Base-by-base conservation (phyloP, 2,329 filamentous ascomycete species). In the Alternaria tenuissima region DNA sequence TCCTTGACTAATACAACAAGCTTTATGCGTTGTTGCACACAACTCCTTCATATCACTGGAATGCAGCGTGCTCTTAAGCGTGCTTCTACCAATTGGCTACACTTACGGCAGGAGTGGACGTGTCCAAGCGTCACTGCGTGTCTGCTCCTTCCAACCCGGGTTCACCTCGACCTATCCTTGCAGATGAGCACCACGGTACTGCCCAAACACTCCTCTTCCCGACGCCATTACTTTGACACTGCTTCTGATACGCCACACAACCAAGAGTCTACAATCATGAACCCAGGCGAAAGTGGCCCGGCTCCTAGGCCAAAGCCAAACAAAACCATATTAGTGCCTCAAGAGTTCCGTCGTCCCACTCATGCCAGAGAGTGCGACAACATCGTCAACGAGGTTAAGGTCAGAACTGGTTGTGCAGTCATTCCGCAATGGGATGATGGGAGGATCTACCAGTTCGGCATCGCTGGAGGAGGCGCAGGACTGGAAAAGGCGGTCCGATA, bases 401-500 rank as follows among this genome's bases (percentile, higher is more conserved):
- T 46, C 4, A 62, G 69, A 3, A 69, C 68, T 2, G 66, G 62
- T 5, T 72, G 72, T 30, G 55, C 61, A 4, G 58, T 77, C 4
- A 43, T 66, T 4, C 65, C 67, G 3, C 49, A 57, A 14, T 63
- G 63, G 51, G 56, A 65, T 3, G 9, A 60, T 2, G 55, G 57
- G 7, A 53, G 54, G 5, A 66, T 74, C 18, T 59, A 41, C 5
- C 55, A 53, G 16, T 78, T 78, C 49, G 67, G 71, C 5, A 57
- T 77, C 4, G 71, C 61, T 39, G 71, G 73, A 9, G 46, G 64
- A 3, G 69, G 66, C 11, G 7, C 55, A 3, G 59, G 63, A 3
- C 48, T 73, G 2, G 70, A 73, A 12, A 64, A 60, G 5, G 72
- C 71, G 7, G 20, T 64, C 7, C 32, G 38, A 43, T 43, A 57